Base-by-base conservation (phyloP, 2,329 filamentous ascomycete species). In the Ophiocordyceps robertsii region DNA sequence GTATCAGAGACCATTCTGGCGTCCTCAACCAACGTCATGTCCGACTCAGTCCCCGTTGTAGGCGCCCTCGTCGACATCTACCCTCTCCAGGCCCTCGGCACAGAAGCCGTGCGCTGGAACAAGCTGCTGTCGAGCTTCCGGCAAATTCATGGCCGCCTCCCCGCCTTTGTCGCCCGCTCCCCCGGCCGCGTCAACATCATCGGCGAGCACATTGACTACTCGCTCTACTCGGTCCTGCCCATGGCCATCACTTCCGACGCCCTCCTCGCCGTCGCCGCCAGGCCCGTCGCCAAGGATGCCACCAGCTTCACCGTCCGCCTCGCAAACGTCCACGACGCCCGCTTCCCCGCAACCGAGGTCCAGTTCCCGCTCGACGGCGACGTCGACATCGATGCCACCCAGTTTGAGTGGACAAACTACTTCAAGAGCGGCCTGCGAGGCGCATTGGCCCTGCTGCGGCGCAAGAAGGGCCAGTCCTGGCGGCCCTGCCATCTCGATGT, bases 161-260 rank as follows among this genome's bases (percentile, higher is more conserved):
- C 89, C 33, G 74, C 84, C 45, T 95, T 95, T 55, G 78, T 96
- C 17, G 77, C 90, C 10, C 81, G 92, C 48, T 95, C 89, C 43
- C 92, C 92, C 1, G 92, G 92, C 46, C 78, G 92, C 51, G 92
- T 98, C 51, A 96, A 96, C 68, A 92, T 98, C 57, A 95, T 98
- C 59, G 92, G 92, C 62, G 92, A 98, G 72, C 92, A 98, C 68
- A 95, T 98, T 56, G 92, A 98, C 68, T 98, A 98, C 68, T 95
- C 87, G 13, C 77, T 98, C 17, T 98, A 96, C 69, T 82, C 92
- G 53, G 89, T 95, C 46, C 73, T 98, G 21, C 92, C 92, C 41
- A 95, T 95, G 79, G 92, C 90, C 48, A 88, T 96, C 51, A 87
- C 84, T 6, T 84, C 87, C 48, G 92, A 98, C 62, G 82, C 88